A percentile compares a stretch with the other conserved stretches of the same genome.
These are phyloP conservation scores for Neovahlkampfia damariscottae DNA, from an alignment of 78 protist species.

Conservation along the genomic window DNA sequence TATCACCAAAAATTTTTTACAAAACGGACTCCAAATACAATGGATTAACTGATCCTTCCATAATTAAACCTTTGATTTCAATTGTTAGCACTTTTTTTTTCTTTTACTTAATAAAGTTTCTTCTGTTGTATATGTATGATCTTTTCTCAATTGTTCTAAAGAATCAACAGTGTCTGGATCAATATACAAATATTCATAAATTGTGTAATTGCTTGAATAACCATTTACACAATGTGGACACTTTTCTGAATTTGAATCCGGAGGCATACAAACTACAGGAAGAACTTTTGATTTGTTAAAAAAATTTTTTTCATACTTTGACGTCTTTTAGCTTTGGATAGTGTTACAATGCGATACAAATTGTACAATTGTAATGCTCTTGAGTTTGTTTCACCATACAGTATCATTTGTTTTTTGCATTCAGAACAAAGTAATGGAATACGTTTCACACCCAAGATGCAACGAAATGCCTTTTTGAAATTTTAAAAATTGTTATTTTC, in stretches of 20 bases:
- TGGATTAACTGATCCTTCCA: no score
- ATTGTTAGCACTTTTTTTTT: constrained; percentile 18
- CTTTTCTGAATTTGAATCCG: background rate
- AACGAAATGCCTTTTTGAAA: no score
- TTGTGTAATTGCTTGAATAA: background rate
- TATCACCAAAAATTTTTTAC: no score
- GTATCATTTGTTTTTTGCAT: background rate
- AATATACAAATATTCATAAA: constrained; percentile 12
- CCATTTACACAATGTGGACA: background rate
- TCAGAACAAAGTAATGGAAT: constrained; percentile 7
- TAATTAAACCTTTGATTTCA: no score
- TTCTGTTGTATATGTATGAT: background rate
- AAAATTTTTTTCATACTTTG: no score
- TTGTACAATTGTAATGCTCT: background rate
- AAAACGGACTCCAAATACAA: no score
- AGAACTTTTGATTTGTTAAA: no score
- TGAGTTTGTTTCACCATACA: background rate
- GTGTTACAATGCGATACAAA: background rate
- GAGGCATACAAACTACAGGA: constrained; percentile 8
- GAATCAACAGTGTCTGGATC: background rate
- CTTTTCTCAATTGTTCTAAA: background rate
- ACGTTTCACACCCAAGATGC: constrained; percentile 10
- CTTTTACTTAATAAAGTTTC: constrained; percentile 23
- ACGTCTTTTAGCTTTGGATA: background rate
- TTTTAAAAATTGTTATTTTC: no score